Percentiles rank a stretch among this genome's conserved stretches.
Conservation (phyloP, 2,329 filamentous ascomycete species). For the Xylariaceae sp. region DNA sequence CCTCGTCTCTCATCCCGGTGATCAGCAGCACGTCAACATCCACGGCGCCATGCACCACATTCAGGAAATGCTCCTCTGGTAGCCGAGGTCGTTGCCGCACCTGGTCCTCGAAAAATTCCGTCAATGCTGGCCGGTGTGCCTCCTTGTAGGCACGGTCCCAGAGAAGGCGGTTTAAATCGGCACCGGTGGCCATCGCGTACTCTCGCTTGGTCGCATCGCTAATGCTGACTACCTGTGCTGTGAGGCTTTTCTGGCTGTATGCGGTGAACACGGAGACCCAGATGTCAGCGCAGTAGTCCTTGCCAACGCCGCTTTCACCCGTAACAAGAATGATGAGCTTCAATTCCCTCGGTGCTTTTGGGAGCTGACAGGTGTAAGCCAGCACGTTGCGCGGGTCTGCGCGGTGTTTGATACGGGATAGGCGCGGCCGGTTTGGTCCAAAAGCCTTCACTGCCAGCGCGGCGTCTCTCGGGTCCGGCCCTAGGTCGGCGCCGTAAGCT, state of each 20-base stretch:
- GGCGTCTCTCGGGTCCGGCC: conserved; percentile 58
- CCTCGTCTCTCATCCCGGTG: conserved; percentile 61
- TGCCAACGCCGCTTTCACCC: conserved; percentile 53
- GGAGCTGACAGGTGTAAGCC: conserved; percentile 52
- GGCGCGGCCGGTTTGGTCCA: conserved; percentile 49
- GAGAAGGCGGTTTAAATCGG: conserved; percentile 48
- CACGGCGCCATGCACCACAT: conserved; percentile 39
- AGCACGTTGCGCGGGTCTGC: conserved; percentile 52
- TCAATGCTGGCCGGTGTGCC: conserved; percentile 52
- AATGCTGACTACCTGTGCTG: conserved; percentile 49
- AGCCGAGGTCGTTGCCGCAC: conserved; percentile 42
- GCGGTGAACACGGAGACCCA: conserved; percentile 46
- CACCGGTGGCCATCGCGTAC: conserved; percentile 50
- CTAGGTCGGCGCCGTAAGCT: conserved; percentile 60
- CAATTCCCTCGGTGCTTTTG: conserved; percentile 32
- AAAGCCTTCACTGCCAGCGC: conserved; percentile 53
- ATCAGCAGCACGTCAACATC: conserved; percentile 57
- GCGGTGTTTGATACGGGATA: conserved; percentile 49
- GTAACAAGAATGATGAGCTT: conserved; percentile 58
- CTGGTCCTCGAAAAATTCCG: conserved; percentile 49
- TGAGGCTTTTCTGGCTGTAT: conserved; percentile 28
- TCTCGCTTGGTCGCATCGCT: conserved; percentile 57
- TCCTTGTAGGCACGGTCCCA: conserved; percentile 60
- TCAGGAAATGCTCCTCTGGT: conserved; percentile 50
- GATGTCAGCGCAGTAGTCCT: conserved; percentile 56